These are phyloP conservation scores for Tuctoria greenei DNA, from an alignment of 176 grass and related monocot species.

Conservation along the genomic window DNA sequence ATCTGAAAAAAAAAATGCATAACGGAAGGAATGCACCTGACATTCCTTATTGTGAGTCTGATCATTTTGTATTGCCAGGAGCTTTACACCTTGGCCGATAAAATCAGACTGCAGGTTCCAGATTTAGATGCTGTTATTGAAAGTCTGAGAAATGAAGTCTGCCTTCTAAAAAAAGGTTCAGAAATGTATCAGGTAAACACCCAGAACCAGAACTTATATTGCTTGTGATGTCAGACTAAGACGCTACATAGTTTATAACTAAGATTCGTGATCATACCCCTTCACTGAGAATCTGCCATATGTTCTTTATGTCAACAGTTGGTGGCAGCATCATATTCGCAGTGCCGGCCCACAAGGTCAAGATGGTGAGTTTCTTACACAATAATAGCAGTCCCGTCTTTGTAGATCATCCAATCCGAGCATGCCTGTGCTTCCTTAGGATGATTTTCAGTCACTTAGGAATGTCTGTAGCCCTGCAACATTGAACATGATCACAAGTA, in stretches of 20 bases:
- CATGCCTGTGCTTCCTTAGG: neutral
- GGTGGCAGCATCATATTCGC: slow-evolving; percentile 46
- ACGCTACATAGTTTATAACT: slow-evolving; percentile 14
- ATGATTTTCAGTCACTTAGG: neutral
- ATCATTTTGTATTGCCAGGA: slow-evolving; percentile 48
- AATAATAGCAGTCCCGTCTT: neutral
- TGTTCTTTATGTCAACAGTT: slow-evolving; percentile 50
- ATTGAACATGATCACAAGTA: slow-evolving; percentile 6
- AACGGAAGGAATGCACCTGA: too few species aligned
- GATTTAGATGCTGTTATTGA: slow-evolving; percentile 58
- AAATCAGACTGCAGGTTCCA: slow-evolving; percentile 63
- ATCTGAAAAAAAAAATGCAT: neutral
- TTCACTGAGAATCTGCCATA: slow-evolving; percentile 17
- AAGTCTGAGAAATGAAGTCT: slow-evolving; percentile 53
- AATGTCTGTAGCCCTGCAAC: neutral
- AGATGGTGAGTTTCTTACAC: slow-evolving; percentile 50
- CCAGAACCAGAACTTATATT: neutral
- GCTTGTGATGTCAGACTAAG: neutral
- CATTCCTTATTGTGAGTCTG: neutral
- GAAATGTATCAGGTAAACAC: slow-evolving; percentile 69
- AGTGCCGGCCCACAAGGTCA: slow-evolving; percentile 54
- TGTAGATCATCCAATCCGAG: neutral
- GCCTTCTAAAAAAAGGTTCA: slow-evolving; percentile 56
- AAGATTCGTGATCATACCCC: neutral
- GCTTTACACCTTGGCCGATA: slow-evolving; percentile 65